These are phyloP conservation scores for Fusarium cyanostomum DNA, from an alignment of 2,329 filamentous ascomycete species.

Conservation along the genomic window DNA sequence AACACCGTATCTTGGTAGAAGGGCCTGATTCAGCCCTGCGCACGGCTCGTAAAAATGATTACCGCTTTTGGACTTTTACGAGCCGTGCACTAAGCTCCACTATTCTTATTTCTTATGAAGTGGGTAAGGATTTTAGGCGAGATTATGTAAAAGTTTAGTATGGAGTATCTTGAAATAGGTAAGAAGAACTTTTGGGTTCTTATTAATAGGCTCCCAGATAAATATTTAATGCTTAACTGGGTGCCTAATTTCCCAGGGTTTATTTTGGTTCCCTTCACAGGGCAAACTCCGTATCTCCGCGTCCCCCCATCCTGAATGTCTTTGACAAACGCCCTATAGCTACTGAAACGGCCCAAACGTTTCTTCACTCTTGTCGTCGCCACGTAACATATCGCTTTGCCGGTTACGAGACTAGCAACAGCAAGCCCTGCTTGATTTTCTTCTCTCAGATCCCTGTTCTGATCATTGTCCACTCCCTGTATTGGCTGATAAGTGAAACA, in stretches of 20 bases:
- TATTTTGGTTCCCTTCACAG: no score
- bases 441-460: background rate
- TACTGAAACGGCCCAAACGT: background rate
- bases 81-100: slow-evolving; percentile 4
- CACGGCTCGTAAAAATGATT: slow-evolving; percentile 27
- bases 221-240: no score
- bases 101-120: background rate
- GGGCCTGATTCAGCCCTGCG: background rate
- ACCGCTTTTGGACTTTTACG: slow-evolving; percentile 26
- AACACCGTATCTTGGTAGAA: background rate
- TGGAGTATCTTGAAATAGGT: no score
- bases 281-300: no score
- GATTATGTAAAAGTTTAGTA: no score
- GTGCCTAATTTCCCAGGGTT: no score
- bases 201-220: no score
- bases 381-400: background rate
- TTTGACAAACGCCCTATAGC: background rate
- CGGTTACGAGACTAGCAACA: background rate
- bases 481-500: background rate
- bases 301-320: no score
- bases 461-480: background rate
- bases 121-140: no score
- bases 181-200: no score
- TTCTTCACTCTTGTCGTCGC: background rate
- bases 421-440: background rate